phyloP scores from a whole-genome alignment of 73 alveolate species.

The Blepharisma stoltei region DNA sequence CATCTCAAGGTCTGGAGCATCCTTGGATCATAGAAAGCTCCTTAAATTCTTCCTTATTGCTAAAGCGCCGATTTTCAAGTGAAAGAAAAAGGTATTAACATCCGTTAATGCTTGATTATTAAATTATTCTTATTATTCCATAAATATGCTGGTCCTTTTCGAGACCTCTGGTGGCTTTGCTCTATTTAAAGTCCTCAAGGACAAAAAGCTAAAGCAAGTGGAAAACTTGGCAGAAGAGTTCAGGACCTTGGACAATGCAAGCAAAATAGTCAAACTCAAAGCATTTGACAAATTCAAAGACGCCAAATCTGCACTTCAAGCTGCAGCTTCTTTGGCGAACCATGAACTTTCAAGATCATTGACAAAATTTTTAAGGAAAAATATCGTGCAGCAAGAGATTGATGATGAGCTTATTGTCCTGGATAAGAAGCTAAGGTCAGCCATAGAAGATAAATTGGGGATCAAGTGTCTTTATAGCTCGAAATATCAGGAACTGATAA shows the following conservation, averaged over 20 bases:
- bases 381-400: constrained; percentile 83
- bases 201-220: constrained; percentile 77
- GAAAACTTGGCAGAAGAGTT: constrained; percentile 78
- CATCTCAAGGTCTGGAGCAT: not conserved
- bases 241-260: constrained; percentile 63
- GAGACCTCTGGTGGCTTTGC: constrained; percentile 95
- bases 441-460: constrained; percentile 77
- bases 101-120: too few species aligned
- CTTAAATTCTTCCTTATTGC: too few species aligned
- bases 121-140: not conserved
- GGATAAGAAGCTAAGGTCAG: constrained; percentile 85
- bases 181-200: constrained; percentile 74
- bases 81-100: too few species aligned
- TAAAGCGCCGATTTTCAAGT: too few species aligned
- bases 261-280: constrained; percentile 79
- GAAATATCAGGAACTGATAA: constrained; percentile 78
- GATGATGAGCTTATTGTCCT: constrained; percentile 79
- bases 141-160: constrained; percentile 82
- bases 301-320: constrained; percentile 95
- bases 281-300: constrained; percentile 96
- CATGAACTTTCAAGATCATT: constrained; percentile 90
- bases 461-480: constrained; percentile 79
- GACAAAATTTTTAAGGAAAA: constrained; percentile 86
- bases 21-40: constrained; percentile 7
- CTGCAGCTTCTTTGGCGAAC: constrained; percentile 34